phyloP scores from a whole-genome alignment of 805 yeast species.

The Priceomyces medius region DNA sequence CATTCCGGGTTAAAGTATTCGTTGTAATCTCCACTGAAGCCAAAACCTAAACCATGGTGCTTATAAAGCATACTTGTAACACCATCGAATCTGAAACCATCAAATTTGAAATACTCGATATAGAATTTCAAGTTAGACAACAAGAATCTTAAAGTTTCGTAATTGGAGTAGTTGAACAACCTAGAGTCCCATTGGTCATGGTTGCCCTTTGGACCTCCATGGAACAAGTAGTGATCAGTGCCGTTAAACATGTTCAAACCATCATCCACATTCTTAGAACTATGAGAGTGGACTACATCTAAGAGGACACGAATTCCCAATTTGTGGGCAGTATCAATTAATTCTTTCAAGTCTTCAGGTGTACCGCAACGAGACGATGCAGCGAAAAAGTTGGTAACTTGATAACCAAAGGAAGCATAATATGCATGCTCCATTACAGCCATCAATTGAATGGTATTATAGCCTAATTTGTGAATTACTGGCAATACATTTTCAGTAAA shows the following conservation, averaged over 20 bases:
- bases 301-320: slow-evolving; percentile 81
- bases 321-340: slow-evolving; percentile 88
- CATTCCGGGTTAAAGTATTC: slow-evolving; percentile 79
- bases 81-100: slow-evolving; percentile 96
- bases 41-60: slow-evolving; percentile 91
- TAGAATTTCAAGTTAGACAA: slow-evolving; percentile 82
- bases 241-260: slow-evolving; percentile 94
- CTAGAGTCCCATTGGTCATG: slow-evolving; percentile 98
- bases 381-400: slow-evolving; percentile 90
- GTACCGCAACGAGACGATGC: slow-evolving; percentile 88
- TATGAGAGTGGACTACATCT: slow-evolving; percentile 95
- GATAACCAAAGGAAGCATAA: slow-evolving; percentile 98
- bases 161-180: slow-evolving; percentile 84
- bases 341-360: slow-evolving; percentile 89
- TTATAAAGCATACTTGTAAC: slow-evolving; percentile 89
- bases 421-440: slow-evolving; percentile 99
- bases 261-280: slow-evolving; percentile 90
- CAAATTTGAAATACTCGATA: slow-evolving; percentile 80
- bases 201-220: slow-evolving; percentile 82
- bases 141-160: slow-evolving; percentile 86
- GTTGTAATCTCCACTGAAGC: slow-evolving; percentile 88
- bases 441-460: slow-evolving; percentile 93
- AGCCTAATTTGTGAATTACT: slow-evolving; percentile 79
- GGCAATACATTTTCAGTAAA: slow-evolving; percentile 81
- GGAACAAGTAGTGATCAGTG: slow-evolving; percentile 92